Base-by-base conservation (phyloP, 2,329 filamentous ascomycete species). In the Mycosphaerella sp. region DNA sequence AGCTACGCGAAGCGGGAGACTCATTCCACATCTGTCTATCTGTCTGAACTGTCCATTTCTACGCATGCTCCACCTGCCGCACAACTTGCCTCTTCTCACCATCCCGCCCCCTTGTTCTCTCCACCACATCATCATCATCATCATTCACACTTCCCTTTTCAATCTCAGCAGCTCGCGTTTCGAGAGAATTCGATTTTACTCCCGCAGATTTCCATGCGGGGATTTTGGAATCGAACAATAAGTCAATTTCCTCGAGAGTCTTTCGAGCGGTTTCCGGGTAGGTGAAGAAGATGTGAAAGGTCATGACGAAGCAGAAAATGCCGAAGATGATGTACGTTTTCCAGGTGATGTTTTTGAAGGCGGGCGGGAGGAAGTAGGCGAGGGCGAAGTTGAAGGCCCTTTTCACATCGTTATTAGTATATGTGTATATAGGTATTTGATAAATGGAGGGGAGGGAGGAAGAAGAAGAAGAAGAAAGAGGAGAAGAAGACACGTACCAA, bases 281-380 rank as follows among this genome's bases (percentile, higher is more conserved):
- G 2, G 68, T 74, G 53, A 77, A 67, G 57, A 67, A 77, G 53
- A 60, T 60, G 38, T 60, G 59, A 39, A 60, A 53, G 2, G 82
- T 81, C 60, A 85, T 85, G 4, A 76, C 74, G 1, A 76, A 78
- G 66, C 85, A 86, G 74, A 89, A 58, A 7, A 81, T 77, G 11
- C 78, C 86, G 64, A 90, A 90, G 58, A 90, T 76, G 69, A 89
- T 80, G 69, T 89, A 78, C 1, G 79, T 70, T 58, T 76, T 77
- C 71, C 76, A 82, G 10, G 73, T 74, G 63, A 83, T 83, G 64
- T 81, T 81, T 42, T 73, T 69, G 67, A 83, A 80, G 0, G 75
- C 79, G 0, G 79, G 77, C 3, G 80, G 80, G 1, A 80, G 75
- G 66, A 81, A 82, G 46, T 81, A 73, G 29, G 78, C 79, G n/a